Base-by-base conservation (phyloP, 2,329 filamentous ascomycete genomes). In the Aspergillus quadrilineatus region DNA sequence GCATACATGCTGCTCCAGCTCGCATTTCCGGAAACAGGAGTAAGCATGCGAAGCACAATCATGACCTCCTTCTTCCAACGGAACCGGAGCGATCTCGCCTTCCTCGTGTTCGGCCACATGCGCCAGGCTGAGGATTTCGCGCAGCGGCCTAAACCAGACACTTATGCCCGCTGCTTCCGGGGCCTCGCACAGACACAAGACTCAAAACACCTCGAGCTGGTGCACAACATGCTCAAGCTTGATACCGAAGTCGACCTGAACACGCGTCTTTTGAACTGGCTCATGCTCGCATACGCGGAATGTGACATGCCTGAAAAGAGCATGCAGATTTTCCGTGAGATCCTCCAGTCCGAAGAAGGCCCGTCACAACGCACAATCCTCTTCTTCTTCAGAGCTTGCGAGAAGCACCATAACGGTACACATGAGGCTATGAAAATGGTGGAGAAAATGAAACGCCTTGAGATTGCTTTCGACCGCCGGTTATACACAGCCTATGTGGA, bases 161-260 rank as follows among this genome's bases (percentile, higher is more conserved):
- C 89, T 4, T 99, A 99, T 69, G 82, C 90, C 3, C 77, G 81
- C 34, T 92, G 87, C 60, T 88, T 97, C 56, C 84, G 89, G 58
- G 90, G 91, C 2, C 83, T 96, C 26, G 87, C 87, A 3, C 76
- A 77, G 30, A 79, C 80, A 7, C 75, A 72, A 12, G 85, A 89
- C 64, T 67, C 75, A 1, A 85, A 89, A 55, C 86, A 85, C 42
- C 77, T 97, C 17, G 84, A 86, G 57, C 84, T 89, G 60, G 84
- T 96, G 2, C 89, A 96, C 76, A 96, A 97, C 69, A 93, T 96
- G 85, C 81, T 97, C 63, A 97, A 96, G 76, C 87, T 97, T 72
- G 94, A 99, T 71, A 82, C 87, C n/a, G 83, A 85, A 42, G 82
- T 97, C 37, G 86, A 92, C 64, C 82, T 88, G 4, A 86, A 83